Evolutionary conservation across 352 stramenopile genomes (phyloP).

Genomic region (Globisporangium megalacanthum): DNA sequence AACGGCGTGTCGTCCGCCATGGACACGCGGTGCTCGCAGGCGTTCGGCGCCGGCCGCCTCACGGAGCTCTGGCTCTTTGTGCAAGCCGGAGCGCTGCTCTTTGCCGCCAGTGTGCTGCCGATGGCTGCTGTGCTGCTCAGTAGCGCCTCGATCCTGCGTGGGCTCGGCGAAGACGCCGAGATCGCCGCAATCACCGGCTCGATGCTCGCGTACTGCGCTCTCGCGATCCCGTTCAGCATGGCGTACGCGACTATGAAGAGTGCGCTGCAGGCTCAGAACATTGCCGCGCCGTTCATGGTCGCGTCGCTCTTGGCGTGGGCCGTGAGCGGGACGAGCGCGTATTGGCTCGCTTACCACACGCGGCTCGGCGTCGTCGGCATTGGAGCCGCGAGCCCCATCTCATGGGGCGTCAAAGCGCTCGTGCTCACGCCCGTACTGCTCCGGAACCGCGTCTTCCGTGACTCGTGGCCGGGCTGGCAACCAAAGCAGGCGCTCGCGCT

Average conservation of each 20-base stretch:
- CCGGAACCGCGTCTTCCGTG: conserved; percentile 16
- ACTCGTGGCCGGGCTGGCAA: conserved; percentile 20
- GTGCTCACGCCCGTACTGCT: conserved; percentile 20
- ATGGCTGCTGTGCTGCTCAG: conserved; percentile 18
- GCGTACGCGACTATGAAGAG: conserved; percentile 20
- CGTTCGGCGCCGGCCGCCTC: conserved; percentile 22
- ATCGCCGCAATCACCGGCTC: conserved; percentile 18
- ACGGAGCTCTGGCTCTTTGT: conserved; percentile 34
- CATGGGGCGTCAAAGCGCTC: conserved; percentile 18
- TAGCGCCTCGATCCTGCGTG: conserved; percentile 16
- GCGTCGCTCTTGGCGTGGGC: conserved; percentile 18
- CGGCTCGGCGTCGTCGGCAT: conserved; percentile 30
- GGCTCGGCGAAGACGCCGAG: conserved; percentile 28
- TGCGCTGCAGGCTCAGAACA: conserved; percentile 32
- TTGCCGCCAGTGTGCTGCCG: conserved; percentile 9
- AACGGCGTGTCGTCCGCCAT: conserved; percentile 24
- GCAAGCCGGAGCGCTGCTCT: conserved; percentile 26
- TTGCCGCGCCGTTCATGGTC: conserved; percentile 26
- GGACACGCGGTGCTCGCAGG: conserved; percentile 35
- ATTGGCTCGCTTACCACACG: conserved; percentile 31
- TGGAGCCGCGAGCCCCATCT: conserved; percentile 19
- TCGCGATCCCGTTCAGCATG: conserved; percentile 22
- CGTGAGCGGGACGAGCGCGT: conserved; percentile 20
- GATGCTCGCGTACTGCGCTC: conserved; percentile 16
- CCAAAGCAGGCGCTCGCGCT: conserved; percentile 9